Base-by-base conservation (phyloP, 1,284 basidiomycete genomes). In the Sporisorium graminicola region DNA sequence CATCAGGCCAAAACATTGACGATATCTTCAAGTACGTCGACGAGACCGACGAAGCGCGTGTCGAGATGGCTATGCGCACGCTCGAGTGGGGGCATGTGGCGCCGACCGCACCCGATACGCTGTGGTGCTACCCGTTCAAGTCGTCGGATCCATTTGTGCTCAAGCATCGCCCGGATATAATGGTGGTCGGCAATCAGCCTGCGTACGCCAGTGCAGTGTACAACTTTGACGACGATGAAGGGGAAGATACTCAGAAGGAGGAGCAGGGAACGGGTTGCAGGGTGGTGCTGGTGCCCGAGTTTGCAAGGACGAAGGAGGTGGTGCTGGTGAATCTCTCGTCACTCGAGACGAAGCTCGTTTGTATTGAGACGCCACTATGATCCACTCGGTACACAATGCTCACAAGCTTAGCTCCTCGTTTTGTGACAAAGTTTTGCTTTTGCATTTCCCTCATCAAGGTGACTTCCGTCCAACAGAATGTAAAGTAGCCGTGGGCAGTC, bases 111-210 rank as follows among this genome's bases (percentile, higher is more conserved):
- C 97, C 97, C 14, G 97, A 99, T 86, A 99, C 97, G 1, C 89
- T 99, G 1, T 98, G 89, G 95, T 98, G 96, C 83, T 96, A 98
- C 85, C 97, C 97, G 10, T 98, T 93, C 87, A 91, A 93, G 57
- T 89, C 90, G 42, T 87, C 88, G 10, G 97, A 99, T 85, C 97
- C 97, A 0, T 99, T 99, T 86, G 89, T 98, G 63, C 88, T 99
- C 43, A 86, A 88, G 27, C 89, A 92, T 82, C 91, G 93, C 9
- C 97, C 97, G 10, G 91, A 98, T 84, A 86, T 99, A 35, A 96
- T 97, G 84, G 88, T 97, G 73, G 88, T 97, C n/a, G 96, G 97
- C 26, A 94, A 94, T 76, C 96, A 98, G 87, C 91, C 93, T 0
- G 37, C 14, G 9, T 82, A 70, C 29, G 54, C 88, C 87, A 72